A percentile compares a stretch with the other conserved stretches of the same genome.
Evolutionary conservation across 176 grass and related monocot genomes (phyloP).

Genomic region (Aegilops bicornis): DNA sequence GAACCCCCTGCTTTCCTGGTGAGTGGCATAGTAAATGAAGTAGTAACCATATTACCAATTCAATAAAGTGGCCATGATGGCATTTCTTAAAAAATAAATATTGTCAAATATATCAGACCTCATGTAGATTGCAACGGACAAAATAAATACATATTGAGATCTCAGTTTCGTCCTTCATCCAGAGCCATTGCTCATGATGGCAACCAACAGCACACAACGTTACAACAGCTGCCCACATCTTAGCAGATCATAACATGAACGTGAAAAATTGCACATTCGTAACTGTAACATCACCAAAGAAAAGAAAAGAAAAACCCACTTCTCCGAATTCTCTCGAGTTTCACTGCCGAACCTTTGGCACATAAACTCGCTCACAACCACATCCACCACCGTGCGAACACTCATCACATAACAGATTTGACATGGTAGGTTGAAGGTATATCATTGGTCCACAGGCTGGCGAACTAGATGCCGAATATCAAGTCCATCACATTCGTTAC

Average conservation of each 20-base stretch:
- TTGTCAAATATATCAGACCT: not conserved
- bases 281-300: slow-evolving; percentile 29
- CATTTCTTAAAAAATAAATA: no score
- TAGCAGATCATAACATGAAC: slow-evolving; percentile 22
- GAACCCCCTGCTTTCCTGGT: no score
- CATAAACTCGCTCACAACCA: not conserved
- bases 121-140: not conserved
- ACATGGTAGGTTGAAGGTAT: not conserved
- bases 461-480: slow-evolving; percentile 77
- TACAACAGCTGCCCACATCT: slow-evolving; percentile 22
- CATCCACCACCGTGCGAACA: not conserved
- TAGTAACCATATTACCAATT: no score
- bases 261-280: slow-evolving; percentile 5
- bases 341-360: not conserved
- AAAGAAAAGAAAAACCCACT: not conserved
- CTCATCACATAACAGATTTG: not conserved
- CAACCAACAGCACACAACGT: not conserved
- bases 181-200: not conserved
- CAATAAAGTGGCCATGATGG: no score
- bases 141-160: not conserved
- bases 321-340: slow-evolving; percentile 24
- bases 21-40: no score
- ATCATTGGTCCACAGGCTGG: not conserved
- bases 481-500: slow-evolving; percentile 76
- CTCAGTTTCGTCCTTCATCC: not conserved